Evolutionary conservation across 768 basidiomycete genomes (phyloP), one percentile per base, ranked within the genome.

Genomic region (Paxillus involutus): DNA sequence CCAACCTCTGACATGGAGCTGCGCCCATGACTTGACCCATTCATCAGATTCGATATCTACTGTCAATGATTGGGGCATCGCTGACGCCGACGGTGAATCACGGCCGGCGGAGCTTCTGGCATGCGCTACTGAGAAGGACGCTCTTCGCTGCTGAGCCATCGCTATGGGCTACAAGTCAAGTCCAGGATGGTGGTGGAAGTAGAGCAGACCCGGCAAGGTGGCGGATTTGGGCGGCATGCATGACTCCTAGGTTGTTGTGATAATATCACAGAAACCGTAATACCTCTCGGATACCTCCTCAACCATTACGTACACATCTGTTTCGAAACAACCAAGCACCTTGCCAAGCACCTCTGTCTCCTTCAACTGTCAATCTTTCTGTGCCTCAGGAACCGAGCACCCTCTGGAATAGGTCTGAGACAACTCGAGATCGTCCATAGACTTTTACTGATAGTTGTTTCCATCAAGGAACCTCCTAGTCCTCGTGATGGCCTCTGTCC

Each of bases 21-120:
- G 58, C 55, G 73, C 71, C 89, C 89, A 91, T 13, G 74, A 72
- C 51, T 75, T 70, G 30, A 84, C 70, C 86, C 88, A 88, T 44
- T 76, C 70, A 44, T 77, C 74, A 11, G 74, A 70, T 24, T 80
- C 78, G 44, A 68, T 58, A 7, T 63, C 58, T 32, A 56, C 14
- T 40, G 47, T 26, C 2, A 33, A 43, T 30, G 63, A 55, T 58
- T 53, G 63, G 35, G 39, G 21, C 14, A 54, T 39, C 35, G 57
- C 44, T 12, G 29, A 54, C 10, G 46, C 52, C 24, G 35, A 17
- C 4, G 66, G 64, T 7, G 59, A 64, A 4, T 70, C 60, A 42
- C 54, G 47, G 17, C 61, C 54, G 12, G 56, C 53, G 0, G 60
- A 24, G 4, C 57, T 57, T 48, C 47, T 58, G 19, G 59, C 26